Percentiles rank a stretch among this genome's conserved stretches.
Conservation (phyloP, 169 alveolate genomes). For the Eimeria maxima region DNA sequence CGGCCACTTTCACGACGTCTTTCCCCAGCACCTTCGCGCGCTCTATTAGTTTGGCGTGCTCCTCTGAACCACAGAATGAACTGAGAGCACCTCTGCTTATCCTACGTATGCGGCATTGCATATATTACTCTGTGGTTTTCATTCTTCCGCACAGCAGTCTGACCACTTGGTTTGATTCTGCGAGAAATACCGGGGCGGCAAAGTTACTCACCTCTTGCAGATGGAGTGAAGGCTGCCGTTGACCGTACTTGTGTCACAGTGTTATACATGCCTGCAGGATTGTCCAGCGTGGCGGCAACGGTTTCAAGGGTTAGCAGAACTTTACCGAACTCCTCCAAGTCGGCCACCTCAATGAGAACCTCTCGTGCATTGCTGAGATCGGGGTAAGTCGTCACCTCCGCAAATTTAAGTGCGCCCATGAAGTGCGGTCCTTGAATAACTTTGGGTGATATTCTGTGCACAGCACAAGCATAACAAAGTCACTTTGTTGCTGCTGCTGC, state of each 20-base stretch:
- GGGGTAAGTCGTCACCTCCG: slow-evolving; percentile 66
- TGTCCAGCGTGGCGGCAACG: slow-evolving; percentile 7
- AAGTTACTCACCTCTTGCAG: slow-evolving; percentile 48
- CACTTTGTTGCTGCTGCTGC: too few species aligned
- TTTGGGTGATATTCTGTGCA: slow-evolving; percentile 29
- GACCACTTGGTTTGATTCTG: too few species aligned
- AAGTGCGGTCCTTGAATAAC: slow-evolving; percentile 70
- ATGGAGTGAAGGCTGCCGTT: slow-evolving; percentile 38
- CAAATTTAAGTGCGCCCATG: slow-evolving; percentile 72
- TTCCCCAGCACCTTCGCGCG: neutral
- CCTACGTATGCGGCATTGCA: too few species aligned
- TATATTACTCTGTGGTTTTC: too few species aligned
- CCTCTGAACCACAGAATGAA: neutral
- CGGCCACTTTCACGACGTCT: slow-evolving; percentile 29
- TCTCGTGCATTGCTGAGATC: slow-evolving; percentile 24
- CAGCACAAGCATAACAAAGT: neutral
- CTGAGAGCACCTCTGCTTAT: too few species aligned
- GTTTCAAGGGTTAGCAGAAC: slow-evolving; percentile 52
- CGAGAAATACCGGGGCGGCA: too few species aligned
- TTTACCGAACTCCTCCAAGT: slow-evolving; percentile 61
- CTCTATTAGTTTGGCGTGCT: slow-evolving; percentile 4
- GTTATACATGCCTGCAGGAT: slow-evolving; percentile 62
- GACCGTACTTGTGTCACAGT: slow-evolving; percentile 54
- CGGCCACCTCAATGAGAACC: slow-evolving; percentile 8
- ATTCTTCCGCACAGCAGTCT: too few species aligned